A percentile compares a stretch with the other conserved stretches of the same genome.
Conservation (phyloP, 345 rosid species). For the Ailanthus altissimus region DNA sequence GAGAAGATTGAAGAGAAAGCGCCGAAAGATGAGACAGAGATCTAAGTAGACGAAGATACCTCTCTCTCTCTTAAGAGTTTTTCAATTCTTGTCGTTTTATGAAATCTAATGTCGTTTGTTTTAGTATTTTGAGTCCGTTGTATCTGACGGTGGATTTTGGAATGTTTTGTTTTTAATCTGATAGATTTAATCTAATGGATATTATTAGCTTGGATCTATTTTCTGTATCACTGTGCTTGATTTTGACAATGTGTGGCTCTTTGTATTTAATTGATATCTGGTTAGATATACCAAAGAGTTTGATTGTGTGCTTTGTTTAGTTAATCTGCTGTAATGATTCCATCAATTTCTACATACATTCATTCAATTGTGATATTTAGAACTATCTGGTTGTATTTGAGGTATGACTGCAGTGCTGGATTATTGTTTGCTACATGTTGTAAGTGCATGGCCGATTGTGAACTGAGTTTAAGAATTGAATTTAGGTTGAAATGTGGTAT, state of each 20-base stretch:
- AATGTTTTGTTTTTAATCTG: not conserved
- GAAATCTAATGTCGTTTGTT: not conserved
- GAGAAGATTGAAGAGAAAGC: conserved; percentile 44
- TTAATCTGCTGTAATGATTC: not conserved
- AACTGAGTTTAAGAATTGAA: not conserved
- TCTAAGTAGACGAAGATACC: conserved; percentile 34
- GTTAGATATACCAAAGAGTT: too few relatives aligned
- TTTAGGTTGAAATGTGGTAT: not conserved
- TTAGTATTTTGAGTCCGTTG: conserved; percentile 12
- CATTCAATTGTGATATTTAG: not conserved
- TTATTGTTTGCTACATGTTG: not conserved
- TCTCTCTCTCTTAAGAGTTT: conserved; percentile 15
- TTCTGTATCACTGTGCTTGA: not conserved
- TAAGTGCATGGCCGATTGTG: not conserved
- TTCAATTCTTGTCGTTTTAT: not conserved
- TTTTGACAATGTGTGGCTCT: not conserved
- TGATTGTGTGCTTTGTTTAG: not conserved
- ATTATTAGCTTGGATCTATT: conserved; percentile 5
- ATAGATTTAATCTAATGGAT: conserved; percentile 17
- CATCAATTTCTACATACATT: not conserved
- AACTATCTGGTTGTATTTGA: not conserved
- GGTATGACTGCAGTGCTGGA: not conserved
- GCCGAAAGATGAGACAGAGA: conserved; percentile 47
- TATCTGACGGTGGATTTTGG: conserved; percentile 12
- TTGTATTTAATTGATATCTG: not conserved